Evolutionary conservation across 768 basidiomycete genomes (phyloP).

Genomic region (Leccinum sublutescens): DNA sequence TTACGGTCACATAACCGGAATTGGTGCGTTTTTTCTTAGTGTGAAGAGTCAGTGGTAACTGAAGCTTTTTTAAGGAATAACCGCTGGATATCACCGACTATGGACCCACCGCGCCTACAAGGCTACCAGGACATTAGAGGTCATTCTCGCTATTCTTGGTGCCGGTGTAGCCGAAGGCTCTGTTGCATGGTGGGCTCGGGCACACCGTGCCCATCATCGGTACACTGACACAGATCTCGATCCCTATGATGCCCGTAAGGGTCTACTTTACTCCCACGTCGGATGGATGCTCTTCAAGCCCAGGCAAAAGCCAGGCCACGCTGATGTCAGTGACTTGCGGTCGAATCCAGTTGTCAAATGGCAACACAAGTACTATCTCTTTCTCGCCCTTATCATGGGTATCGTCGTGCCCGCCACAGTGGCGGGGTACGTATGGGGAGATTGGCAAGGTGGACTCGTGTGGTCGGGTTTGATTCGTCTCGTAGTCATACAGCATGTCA

Average conservation of each 20-base stretch:
- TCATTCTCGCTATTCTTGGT: no score
- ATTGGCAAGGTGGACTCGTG: conserved; percentile 27
- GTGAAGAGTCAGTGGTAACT: background rate
- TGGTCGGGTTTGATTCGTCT: conserved; percentile 50
- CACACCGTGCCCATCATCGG: no score
- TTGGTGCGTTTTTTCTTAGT: background rate
- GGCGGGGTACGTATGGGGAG: conserved; percentile 20
- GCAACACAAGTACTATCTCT: conserved; percentile 78
- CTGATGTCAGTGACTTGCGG: conserved; percentile 80
- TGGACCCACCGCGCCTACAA: conserved; percentile 84
- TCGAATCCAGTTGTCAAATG: conserved; percentile 75
- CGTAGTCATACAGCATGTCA: conserved; percentile 78
- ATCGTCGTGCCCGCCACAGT: conserved; percentile 65
- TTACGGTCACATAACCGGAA: no score
- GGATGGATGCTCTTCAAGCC: conserved; percentile 92
- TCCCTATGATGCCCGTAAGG: no score
- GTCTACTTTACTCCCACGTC: conserved; percentile 29
- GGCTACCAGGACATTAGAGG: no score
- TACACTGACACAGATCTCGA: no score
- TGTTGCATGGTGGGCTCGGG: no score
- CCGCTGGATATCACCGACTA: conserved; percentile 90
- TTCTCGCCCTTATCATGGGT: conserved; percentile 62
- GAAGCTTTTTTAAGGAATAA: conserved; percentile 50
- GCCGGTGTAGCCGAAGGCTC: no score
- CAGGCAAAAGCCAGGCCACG: conserved; percentile 77